Conservation (phyloP, 257 asterid species). For the Echites panduratus region DNA sequence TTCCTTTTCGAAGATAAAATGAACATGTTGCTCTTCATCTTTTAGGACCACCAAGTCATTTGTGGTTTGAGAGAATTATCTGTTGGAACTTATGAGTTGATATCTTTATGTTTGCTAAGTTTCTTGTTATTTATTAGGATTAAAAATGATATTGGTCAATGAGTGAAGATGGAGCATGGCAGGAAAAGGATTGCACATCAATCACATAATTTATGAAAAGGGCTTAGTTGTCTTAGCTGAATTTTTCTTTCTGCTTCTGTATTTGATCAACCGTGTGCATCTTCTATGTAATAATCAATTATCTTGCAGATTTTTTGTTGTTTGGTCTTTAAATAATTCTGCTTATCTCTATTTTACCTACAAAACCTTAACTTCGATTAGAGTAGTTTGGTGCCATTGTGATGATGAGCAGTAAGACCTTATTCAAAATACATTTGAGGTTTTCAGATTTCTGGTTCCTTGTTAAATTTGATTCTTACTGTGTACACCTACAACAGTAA, state of each 20-base stretch:
- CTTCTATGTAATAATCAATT: not conserved
- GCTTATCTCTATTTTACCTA: not conserved
- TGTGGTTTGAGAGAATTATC: not conserved
- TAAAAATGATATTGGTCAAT: not conserved
- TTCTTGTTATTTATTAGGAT: not conserved
- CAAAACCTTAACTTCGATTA: not conserved
- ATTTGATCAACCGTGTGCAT: not conserved
- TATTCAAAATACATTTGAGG: not conserved
- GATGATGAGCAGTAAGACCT: not conserved
- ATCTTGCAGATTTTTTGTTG: not conserved
- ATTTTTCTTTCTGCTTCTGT: not conserved
- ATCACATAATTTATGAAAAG: not conserved
- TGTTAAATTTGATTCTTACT: not conserved
- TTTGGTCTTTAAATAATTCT: not conserved
- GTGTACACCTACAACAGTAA: not conserved
- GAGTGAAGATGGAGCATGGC: not conserved
- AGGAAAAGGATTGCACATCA: not conserved
- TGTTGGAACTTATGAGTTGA: not conserved
- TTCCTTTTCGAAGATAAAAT: not conserved
- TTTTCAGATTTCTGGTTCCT: slow-evolving; percentile 2
- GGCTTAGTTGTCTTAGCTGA: not conserved
- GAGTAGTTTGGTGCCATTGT: not conserved
- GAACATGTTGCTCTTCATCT: not conserved
- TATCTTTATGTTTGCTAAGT: no score
- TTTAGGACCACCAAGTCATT: not conserved